phyloP scores from a whole-genome alignment of 2,329 filamentous ascomycete genomes.

The Penicillium crustosum region DNA sequence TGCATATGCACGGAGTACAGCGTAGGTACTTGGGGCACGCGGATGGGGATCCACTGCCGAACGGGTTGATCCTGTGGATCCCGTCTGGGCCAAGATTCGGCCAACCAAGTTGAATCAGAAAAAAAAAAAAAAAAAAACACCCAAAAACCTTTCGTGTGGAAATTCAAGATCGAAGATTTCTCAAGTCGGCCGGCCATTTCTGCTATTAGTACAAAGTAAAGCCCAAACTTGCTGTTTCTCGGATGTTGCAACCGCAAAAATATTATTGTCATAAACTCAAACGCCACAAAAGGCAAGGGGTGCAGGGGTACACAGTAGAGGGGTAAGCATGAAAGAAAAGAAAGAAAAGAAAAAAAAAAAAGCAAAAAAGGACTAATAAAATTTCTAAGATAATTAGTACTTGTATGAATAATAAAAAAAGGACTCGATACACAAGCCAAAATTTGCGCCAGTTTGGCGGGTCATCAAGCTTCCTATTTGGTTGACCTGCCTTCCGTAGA shows the following conservation, averaged over 20 bases:
- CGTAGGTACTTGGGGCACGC: background rate
- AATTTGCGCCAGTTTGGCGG: background rate
- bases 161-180: background rate
- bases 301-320: background rate
- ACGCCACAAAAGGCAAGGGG: background rate
- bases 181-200: background rate
- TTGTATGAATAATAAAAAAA: background rate
- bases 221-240: background rate
- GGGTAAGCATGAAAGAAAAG: too few species aligned
- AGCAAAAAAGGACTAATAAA: background rate
- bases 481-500: slow-evolving; percentile 18
- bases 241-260: background rate
- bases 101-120: background rate
- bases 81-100: background rate
- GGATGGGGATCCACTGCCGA: background rate
- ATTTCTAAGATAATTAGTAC: background rate
- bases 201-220: background rate
- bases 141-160: background rate
- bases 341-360: background rate
- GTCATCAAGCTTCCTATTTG: background rate
- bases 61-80: background rate
- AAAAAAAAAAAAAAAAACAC: background rate
- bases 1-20: background rate
- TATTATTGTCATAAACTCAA: background rate
- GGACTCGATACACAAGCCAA: background rate